Percentiles rank a stretch among this genome's conserved stretches.
Conservation (phyloP, 805 yeast species). For the Yueomyces sinensis region DNA sequence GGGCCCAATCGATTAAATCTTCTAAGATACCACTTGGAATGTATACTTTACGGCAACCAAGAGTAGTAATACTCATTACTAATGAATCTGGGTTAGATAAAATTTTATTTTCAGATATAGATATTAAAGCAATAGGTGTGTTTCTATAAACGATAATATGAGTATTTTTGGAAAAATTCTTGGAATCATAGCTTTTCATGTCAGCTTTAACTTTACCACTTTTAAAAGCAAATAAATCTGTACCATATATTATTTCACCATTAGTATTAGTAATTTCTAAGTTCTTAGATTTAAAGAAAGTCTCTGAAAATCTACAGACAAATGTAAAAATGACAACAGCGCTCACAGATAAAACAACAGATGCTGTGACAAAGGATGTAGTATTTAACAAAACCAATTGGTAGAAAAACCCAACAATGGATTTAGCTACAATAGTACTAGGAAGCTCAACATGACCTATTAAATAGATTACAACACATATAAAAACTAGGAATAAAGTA, state of each 20-base stretch:
- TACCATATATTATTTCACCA: slow-evolving; percentile 33
- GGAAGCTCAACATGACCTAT: slow-evolving; percentile 13
- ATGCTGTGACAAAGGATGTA: slow-evolving; percentile 20
- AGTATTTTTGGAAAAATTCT: slow-evolving; percentile 27
- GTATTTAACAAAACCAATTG: slow-evolving; percentile 16
- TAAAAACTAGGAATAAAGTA: slow-evolving; percentile 19
- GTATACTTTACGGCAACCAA: slow-evolving; percentile 59
- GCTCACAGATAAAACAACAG: slow-evolving; percentile 28
- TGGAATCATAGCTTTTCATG: not conserved
- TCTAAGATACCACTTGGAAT: slow-evolving; percentile 47
- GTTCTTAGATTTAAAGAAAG: slow-evolving; percentile 30
- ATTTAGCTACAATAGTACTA: slow-evolving; percentile 4
- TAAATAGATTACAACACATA: slow-evolving; percentile 11
- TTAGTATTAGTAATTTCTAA: slow-evolving; percentile 25
- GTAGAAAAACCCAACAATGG: slow-evolving; percentile 12
- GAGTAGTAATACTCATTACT: slow-evolving; percentile 39
- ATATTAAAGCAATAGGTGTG: slow-evolving; percentile 55
- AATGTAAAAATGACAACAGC: slow-evolving; percentile 29
- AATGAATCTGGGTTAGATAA: slow-evolving; percentile 29
- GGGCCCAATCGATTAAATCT: slow-evolving; percentile 52
- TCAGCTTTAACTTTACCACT: not conserved
- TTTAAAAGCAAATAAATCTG: slow-evolving; percentile 24
- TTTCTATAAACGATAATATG: slow-evolving; percentile 48
- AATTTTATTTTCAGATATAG: slow-evolving; percentile 31
- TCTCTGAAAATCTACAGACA: slow-evolving; percentile 33